Base-by-base conservation (phyloP, 768 basidiomycete genomes). In the Collybiopsis luxurians region DNA sequence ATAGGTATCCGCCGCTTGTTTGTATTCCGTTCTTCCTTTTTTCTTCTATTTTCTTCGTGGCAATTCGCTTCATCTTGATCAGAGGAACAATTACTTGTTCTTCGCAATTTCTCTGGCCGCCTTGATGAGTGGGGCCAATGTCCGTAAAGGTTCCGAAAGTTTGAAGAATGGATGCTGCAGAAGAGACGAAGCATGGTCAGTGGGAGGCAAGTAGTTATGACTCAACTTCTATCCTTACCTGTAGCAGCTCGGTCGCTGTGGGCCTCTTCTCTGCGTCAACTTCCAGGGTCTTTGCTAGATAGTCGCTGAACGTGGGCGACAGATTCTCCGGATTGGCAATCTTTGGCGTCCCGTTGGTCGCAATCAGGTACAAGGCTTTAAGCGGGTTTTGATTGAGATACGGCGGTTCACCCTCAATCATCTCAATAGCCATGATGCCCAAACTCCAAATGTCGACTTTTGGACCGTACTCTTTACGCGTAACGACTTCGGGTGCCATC, bases 401-500 rank as follows among this genome's bases (percentile, higher is more conserved):
- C 23, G 95, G 95, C 0, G 95, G 95, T 70, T 97, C 95, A 55
- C 95, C 95, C 73, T 98, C 95, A 64, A 98, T 95, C 95, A 98
- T 97, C 75, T 97, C 95, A 62, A 97, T 91, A 44, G 95, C 90
- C 84, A 96, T 97, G 77, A 98, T 97, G 3, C 95, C 95, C 61
- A 97, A 73, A 69, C 87, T 90, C 95, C 95, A 97, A 57, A 98
- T 93, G 65, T 97, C 95, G n/a, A 98, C 95, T 69, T 98, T 98
- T 13, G 95, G 91, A 0, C 95, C 95, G 69, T 97, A 97, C 73
- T 97, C 95, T 71, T 97, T 97, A 54, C 95, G 86, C 24, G 95
- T 98, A 61, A 97, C 95, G 47, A 98, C 95, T 69, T 98, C 95
- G 0, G 95, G 95, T 0, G 95, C 95, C 95, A 98, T 97, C 95